Base-by-base conservation (phyloP, 2,329 filamentous ascomycete species). In the Cladosporium colombiae region DNA sequence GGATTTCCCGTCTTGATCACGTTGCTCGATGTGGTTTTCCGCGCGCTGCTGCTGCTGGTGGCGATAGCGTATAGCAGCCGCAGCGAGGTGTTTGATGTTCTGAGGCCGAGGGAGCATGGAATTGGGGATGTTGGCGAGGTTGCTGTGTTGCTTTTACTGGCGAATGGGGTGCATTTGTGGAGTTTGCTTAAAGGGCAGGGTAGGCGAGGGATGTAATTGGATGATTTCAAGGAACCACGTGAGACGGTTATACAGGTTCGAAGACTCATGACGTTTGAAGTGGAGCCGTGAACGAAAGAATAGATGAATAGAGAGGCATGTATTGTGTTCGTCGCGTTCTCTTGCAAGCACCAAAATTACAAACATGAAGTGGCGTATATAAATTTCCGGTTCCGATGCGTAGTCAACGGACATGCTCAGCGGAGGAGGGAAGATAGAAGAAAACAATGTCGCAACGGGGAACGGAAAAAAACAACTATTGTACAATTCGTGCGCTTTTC, bases 1-100 rank as follows among this genome's bases (percentile, higher is more conserved):
- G 79, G 80, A 1, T 73, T 80, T 7, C 71, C 76, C 6, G 74
- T 74, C 3, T 40, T 79, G 21, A 65, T 81, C 29, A 62, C 58
- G 66, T 67, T 70, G 4, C 67, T 70, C 64, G 76, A 74, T 68
- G 69, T 65, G 46, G 59, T 68, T 37, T 63, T 74, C 1, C 77
- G 71, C 58, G 62, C 60, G n/a, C 13, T 53, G n/a, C 40, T 75
- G 8, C 44, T 75, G 7, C 14, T 75, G 2, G 61, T 57, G 2
- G 65, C 69, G n/a, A 70, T 76, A 68, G 55, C 66, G 14, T 74
- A 70, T 58, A 67, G 65, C 25, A 68, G 73, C 21, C 64, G 60
- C 25, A 65, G 58, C 5, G 25, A 65, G 18, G 67, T 65, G 2
- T 70, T 72, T 40, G 74, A 76, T 60, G 63, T 74, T 1, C 58